Conservation (phyloP, 2,329 filamentous ascomycete genomes). For the Apiospora rasikravindrae region DNA sequence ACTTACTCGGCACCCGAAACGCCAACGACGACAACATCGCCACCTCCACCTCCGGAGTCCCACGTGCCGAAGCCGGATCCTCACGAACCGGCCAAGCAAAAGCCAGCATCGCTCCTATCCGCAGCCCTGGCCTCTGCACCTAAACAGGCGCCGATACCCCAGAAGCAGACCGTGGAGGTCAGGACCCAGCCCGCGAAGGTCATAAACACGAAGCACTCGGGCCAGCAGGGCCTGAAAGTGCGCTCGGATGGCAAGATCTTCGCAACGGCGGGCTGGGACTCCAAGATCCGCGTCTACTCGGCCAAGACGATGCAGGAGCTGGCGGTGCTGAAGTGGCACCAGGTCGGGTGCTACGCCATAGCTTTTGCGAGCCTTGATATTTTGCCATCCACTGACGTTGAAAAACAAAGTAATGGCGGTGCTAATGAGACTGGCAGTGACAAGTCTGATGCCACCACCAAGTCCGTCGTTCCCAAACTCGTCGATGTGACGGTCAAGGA, state of each 20-base stretch:
- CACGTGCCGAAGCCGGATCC: neutral
- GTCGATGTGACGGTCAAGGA: slow-evolving; percentile 61
- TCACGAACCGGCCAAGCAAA: neutral
- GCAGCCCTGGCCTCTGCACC: slow-evolving; percentile 33
- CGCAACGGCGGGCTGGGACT: slow-evolving; percentile 93
- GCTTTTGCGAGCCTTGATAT: slow-evolving; percentile 65
- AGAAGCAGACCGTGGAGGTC: slow-evolving; percentile 23
- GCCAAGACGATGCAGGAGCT: slow-evolving; percentile 82
- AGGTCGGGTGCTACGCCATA: slow-evolving; percentile 82
- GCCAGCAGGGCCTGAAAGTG: slow-evolving; percentile 81
- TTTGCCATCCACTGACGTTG: neutral
- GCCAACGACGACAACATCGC: neutral
- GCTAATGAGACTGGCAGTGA: slow-evolving; percentile 18
- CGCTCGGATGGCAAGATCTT: slow-evolving; percentile 83
- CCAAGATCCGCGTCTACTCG: slow-evolving; percentile 80
- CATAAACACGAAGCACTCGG: slow-evolving; percentile 83
- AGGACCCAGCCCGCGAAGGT: slow-evolving; percentile 60
- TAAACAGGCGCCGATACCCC: slow-evolving; percentile 26
- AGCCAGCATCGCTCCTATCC: slow-evolving; percentile 35
- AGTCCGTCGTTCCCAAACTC: slow-evolving; percentile 31
- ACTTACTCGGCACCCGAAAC: slow-evolving; percentile 9
- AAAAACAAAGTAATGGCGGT: slow-evolving; percentile 21
- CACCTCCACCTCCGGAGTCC: neutral
- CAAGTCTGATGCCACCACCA: slow-evolving; percentile 26
- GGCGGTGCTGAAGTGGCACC: slow-evolving; percentile 94